Percentiles rank a stretch among this genome's conserved stretches.
Evolutionary conservation across 345 rosid species (phyloP).

Genomic region (Dipteronia sinensis): DNA sequence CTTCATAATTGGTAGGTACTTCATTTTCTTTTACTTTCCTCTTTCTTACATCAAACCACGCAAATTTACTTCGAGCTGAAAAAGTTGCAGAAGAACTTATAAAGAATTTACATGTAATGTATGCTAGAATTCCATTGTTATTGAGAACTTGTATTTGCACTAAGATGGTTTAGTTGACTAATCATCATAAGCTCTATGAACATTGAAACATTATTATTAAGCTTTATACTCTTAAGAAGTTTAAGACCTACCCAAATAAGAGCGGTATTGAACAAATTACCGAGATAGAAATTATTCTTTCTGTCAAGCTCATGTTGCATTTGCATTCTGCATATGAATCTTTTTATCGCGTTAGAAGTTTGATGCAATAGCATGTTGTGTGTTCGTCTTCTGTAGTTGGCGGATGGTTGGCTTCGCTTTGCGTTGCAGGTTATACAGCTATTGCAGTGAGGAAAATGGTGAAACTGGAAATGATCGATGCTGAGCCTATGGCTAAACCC

Average conservation of each 20-base stretch:
- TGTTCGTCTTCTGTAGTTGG: slow-evolving; percentile 50
- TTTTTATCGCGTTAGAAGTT: background rate
- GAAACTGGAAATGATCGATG: slow-evolving; percentile 81
- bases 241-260: background rate
- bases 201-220: too few species aligned
- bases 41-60: background rate
- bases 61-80: background rate
- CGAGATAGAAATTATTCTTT: too few species aligned
- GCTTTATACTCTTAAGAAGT: background rate
- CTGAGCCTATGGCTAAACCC: slow-evolving; percentile 93
- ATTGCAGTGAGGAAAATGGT: slow-evolving; percentile 81
- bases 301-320: background rate
- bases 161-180: background rate
- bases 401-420: slow-evolving; percentile 95
- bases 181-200: too few species aligned
- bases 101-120: background rate
- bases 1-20: slow-evolving; percentile 57
- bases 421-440: slow-evolving; percentile 88
- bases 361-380: background rate
- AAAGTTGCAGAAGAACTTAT: background rate
- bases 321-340: background rate
- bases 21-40: background rate
- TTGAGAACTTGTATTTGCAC: too few species aligned
- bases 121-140: background rate
- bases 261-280: too few species aligned